Base-by-base conservation (phyloP, 257 asterid species). In the Sherardia arvensis region DNA sequence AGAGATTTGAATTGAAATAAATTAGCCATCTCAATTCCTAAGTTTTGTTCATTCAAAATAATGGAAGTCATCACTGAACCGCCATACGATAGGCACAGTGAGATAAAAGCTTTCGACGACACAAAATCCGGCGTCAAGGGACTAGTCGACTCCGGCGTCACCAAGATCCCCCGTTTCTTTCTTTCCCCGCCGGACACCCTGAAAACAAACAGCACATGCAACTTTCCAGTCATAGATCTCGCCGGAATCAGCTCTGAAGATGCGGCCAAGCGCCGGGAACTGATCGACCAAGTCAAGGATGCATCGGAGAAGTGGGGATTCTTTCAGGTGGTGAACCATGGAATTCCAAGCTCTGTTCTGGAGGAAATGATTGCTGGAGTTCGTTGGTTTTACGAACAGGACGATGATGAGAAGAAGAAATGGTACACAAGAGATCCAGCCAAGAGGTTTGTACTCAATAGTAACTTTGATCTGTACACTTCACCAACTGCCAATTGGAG, bases 71-170 rank as follows among this genome's bases (percentile, higher is more conserved):
- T 23, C 11, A 33, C 23, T 30, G 64, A 67, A 23, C 51, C 61
- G 28, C 26, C 59, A 5, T 2, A 70, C 48, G 76, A 75, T 4
- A 30, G 79, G 34, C 29, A 67, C 8, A 62, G 6, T 8, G 72
- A 74, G 30, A 12, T 70, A 56, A 69, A 62, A 61, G 79, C 56
- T 2, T 74, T 74, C 60, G 79, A 70, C 25, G 79, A 69, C 48
- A 70, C 79, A 27, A 61, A 63, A 54, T 59, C 75, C 27, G 79
- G 75, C 25, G 79, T 73, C 30, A 73, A 73, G 30, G 78, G 78
- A 8, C 71, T 73, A 15, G 78, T 68, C 12, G 78, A 74, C 66
- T 61, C 73, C 30, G 79, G 76, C 45, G 34, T 62, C 32, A 34
- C 64, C 4, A 58, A 70, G 28, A 53, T 74, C 67, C 79, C 79